Percentiles rank a stretch among this genome's conserved stretches.
phyloP scores from a whole-genome alignment of 1,139 yeast species.

The Meyerozyma smithsonii region DNA sequence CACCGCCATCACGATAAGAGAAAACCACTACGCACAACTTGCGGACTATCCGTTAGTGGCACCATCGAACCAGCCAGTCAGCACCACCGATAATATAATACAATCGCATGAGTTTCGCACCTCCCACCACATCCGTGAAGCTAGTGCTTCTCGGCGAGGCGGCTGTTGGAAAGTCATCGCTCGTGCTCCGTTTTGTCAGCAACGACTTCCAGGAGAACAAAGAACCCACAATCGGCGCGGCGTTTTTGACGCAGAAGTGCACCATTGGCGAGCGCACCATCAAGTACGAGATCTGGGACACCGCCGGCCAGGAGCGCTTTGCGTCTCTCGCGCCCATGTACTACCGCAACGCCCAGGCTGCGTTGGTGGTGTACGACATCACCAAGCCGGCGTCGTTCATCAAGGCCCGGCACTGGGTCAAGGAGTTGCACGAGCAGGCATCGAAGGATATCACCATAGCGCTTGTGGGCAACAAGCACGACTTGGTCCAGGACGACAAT shows the following conservation, averaged over 20 bases:
- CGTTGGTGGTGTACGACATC: constrained; percentile 90
- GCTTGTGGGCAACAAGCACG: constrained; percentile 87
- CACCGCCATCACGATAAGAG: constrained; percentile 3
- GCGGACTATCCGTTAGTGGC: neutral
- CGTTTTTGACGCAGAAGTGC: constrained; percentile 92
- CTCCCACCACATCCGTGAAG: constrained; percentile 71
- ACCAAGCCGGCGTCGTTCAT: constrained; percentile 97
- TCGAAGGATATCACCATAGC: constrained; percentile 88
- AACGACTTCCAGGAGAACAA: constrained; percentile 96
- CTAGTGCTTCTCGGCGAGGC: constrained; percentile 93
- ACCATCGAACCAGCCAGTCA: neutral
- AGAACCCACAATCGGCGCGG: constrained; percentile 97
- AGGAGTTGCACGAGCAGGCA: constrained; percentile 94
- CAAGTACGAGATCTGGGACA: constrained; percentile 97
- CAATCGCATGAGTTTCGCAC: constrained; percentile 27
- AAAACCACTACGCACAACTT: neutral
- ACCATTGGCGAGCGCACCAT: constrained; percentile 85
- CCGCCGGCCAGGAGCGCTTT: constrained; percentile 97
- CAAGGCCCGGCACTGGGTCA: constrained; percentile 99
- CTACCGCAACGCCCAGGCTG: constrained; percentile 98
- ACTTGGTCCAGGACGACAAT: constrained; percentile 43
- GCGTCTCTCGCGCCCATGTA: constrained; percentile 97
- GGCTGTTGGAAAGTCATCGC: constrained; percentile 94
- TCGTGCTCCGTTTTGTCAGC: constrained; percentile 87
- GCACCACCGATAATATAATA: neutral